phyloP scores from a whole-genome alignment of 176 grass and related monocot species.

The bread wheat (Triticum aestivum) region IWGSC_CS_RefSeq_v2.1 NC_057800.1:497046809-497047308 shows the following conservation, averaged over 20 bases:
- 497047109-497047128: background rate
- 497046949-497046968: conserved; percentile 93
- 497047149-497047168: background rate
- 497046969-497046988: conserved; percentile 98
- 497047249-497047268: conserved; percentile 2
- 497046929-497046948: conserved; percentile 88
- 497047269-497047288: background rate
- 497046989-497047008: conserved; percentile 19
- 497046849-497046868: conserved; percentile 66
- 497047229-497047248: background rate
- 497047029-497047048: background rate
- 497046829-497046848: conserved; percentile 94
- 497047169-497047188: conserved; percentile 20
- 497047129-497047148: conserved; percentile 1
- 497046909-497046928: conserved; percentile 87
- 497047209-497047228: background rate
- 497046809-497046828: conserved; percentile 91
- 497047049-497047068: conserved; percentile 2
- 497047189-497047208: conserved; percentile 17
- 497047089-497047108: conserved; percentile 27
- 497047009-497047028: background rate
- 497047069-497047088: conserved; percentile 1
- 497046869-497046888: conserved; percentile 61
- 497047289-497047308: conserved; percentile 21
- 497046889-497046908: conserved; percentile 65